Evolutionary conservation across 1,139 yeast species (phyloP), one percentile per base, ranked within the genome.

Genomic region (Hansenula anomala): DNA sequence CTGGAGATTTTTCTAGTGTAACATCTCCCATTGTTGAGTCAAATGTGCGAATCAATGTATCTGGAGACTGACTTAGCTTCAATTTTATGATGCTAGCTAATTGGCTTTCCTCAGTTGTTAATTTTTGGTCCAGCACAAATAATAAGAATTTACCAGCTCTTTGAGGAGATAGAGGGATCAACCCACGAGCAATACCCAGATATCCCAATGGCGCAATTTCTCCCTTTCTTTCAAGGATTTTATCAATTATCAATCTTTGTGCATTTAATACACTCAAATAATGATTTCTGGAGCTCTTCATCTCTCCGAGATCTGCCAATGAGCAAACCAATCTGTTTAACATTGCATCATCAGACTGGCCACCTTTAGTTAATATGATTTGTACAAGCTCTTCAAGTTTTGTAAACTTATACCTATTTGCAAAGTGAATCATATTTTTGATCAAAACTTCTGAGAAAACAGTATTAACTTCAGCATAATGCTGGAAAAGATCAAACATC

Each of bases 401-500:
- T 3, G 19, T 4, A 15, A 17, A 13, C 10, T 30, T 30, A 14
- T 14, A 30, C 16, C 26, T 30, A 11, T 17, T 23, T 4, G 22
- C 28, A 13, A 15, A 17, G 6, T 6, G 24, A 3, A 32, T 13
- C 13, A 32, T n/a, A 8, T 32, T 32, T 7, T 16, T 13, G 7
- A 32, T 23, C 1, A 32, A 13, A 12, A 17, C 8, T 9, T 17
- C 18, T 2, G 34, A n/a, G 3, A 20, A 5, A 4, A 8, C 6
- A 13, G 39, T 28, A 4, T 37, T 12, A 13, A 25, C 17, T 6
- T 19, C 29, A 14, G n/a, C n/a, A 1, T 31, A 30, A 14, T n/a
- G 24, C 12, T 33, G 29, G 25, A 36, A 45, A 7, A 49, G 17
- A 4, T 42, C 42, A 3, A 38, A n/a, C 33, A 48, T 16, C 3